A percentile compares a stretch with the other conserved stretches of the same genome.
phyloP scores from a whole-genome alignment of 1,284 basidiomycete genomes.

The Ganoderma sinense region DNA sequence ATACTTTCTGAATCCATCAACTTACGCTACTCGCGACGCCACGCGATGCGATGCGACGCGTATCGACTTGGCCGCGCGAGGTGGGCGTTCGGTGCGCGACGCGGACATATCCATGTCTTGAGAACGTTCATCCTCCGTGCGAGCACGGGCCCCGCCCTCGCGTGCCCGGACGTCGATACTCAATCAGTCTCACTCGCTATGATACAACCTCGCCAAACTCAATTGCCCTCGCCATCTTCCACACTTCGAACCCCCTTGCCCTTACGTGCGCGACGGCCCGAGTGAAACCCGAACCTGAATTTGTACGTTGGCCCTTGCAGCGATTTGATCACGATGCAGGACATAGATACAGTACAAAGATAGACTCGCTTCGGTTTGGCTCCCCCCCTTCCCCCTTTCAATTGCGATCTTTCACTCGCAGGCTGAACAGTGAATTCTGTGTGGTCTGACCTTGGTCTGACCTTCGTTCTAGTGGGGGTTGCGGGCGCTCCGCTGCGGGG shows the following conservation, averaged over 20 bases:
- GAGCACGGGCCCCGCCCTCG: background rate
- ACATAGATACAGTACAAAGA: background rate
- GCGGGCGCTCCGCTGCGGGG: background rate
- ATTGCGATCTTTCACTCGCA: background rate
- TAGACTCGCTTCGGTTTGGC: too few species aligned
- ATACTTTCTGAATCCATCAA: background rate
- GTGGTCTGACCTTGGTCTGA: too few species aligned
- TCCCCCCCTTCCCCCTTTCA: background rate
- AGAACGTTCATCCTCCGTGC: constrained; percentile 1
- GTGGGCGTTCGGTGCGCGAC: background rate
- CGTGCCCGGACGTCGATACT: background rate
- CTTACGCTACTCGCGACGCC: background rate
- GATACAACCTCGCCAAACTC: background rate
- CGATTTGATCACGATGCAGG: too few species aligned
- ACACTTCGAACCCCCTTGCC: background rate
- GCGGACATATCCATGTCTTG: background rate
- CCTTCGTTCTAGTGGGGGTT: background rate
- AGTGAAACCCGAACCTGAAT: background rate
- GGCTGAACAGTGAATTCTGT: too few species aligned
- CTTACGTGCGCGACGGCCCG: background rate
- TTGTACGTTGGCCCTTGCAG: too few species aligned
- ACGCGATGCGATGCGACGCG: background rate
- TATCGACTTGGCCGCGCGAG: background rate
- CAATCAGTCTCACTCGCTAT: background rate
- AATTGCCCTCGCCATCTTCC: background rate